These are phyloP conservation scores for Solanum pennellii DNA, from an alignment of 257 asterid genomes.

Conservation along the genomic window DNA sequence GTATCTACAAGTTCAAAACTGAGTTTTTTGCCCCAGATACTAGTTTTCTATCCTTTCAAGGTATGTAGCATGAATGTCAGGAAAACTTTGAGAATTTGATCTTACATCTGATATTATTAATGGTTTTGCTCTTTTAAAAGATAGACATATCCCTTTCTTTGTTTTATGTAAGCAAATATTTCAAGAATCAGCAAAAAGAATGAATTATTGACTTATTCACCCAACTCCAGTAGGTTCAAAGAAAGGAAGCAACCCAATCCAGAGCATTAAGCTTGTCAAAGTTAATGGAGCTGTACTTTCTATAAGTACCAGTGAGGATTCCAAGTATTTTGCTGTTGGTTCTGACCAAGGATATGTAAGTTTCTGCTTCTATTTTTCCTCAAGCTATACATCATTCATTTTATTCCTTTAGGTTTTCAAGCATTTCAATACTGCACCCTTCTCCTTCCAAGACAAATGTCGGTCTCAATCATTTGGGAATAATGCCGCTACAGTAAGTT, in stretches of 20 bases:
- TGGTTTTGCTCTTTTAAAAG: neutral
- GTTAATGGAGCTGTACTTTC: conserved; percentile 71
- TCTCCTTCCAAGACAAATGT: neutral
- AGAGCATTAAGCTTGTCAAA: conserved; percentile 50
- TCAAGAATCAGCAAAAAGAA: neutral
- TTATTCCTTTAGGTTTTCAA: neutral
- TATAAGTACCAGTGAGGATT: conserved; percentile 36
- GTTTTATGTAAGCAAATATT: neutral
- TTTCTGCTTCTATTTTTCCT: neutral
- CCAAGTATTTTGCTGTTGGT: conserved; percentile 70
- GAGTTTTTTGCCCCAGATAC: conserved; percentile 62
- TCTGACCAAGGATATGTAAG: conserved; percentile 93
- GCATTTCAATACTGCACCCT: neutral
- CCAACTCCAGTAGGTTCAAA: conserved; percentile 53
- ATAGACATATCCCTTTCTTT: neutral
- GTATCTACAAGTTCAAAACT: conserved; percentile 57
- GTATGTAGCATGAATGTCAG: conserved; percentile 17
- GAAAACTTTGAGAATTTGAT: neutral
- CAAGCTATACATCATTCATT: neutral
- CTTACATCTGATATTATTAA: neutral
- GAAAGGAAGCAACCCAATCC: conserved; percentile 66
- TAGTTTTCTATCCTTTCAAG: conserved; percentile 62
- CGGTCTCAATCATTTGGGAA: neutral
- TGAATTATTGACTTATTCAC: conserved; percentile 3
- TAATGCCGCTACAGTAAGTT: neutral